Conservation (phyloP, 1,139 yeast genomes). For the Hansenula anomala region DNA sequence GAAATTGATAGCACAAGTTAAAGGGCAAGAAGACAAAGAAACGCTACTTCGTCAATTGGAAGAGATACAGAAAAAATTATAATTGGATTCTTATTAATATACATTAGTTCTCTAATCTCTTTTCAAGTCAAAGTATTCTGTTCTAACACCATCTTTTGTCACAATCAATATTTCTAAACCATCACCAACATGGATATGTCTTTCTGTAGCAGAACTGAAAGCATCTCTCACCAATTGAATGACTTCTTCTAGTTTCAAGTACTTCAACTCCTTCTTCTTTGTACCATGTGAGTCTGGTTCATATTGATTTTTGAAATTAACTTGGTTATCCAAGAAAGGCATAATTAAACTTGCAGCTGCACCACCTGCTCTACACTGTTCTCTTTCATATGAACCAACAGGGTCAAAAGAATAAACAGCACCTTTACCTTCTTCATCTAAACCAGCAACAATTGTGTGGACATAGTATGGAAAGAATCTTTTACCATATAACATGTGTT, state of each 20-base stretch:
- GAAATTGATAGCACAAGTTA: constrained; percentile 10
- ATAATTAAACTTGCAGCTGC: constrained; percentile 93
- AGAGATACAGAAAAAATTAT: constrained; percentile 4
- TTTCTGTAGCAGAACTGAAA: constrained; percentile 92
- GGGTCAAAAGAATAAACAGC: constrained; percentile 97
- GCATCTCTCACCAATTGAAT: constrained; percentile 87
- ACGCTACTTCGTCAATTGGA: constrained; percentile 15
- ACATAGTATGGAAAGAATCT: constrained; percentile 97
- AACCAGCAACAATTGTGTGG: constrained; percentile 89
- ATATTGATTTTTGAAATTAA: constrained; percentile 86
- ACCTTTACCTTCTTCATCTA: constrained; percentile 92
- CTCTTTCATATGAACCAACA: constrained; percentile 95
- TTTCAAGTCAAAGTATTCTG: constrained; percentile 81
- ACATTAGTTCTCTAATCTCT: constrained; percentile 72
- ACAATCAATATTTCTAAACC: constrained; percentile 87
- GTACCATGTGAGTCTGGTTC: constrained; percentile 74
- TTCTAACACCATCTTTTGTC: constrained; percentile 87
- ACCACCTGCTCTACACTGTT: constrained; percentile 97
- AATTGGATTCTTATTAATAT: no score
- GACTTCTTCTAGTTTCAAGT: constrained; percentile 77
- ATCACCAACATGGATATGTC: constrained; percentile 98
- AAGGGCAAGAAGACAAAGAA: constrained; percentile 3
- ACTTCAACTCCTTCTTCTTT: constrained; percentile 54
- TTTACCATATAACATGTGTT: constrained; percentile 86
- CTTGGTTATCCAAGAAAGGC: constrained; percentile 98